These are phyloP conservation scores for Diplodia mutila DNA, from an alignment of 2,329 filamentous ascomycete species.

Conservation along the genomic window DNA sequence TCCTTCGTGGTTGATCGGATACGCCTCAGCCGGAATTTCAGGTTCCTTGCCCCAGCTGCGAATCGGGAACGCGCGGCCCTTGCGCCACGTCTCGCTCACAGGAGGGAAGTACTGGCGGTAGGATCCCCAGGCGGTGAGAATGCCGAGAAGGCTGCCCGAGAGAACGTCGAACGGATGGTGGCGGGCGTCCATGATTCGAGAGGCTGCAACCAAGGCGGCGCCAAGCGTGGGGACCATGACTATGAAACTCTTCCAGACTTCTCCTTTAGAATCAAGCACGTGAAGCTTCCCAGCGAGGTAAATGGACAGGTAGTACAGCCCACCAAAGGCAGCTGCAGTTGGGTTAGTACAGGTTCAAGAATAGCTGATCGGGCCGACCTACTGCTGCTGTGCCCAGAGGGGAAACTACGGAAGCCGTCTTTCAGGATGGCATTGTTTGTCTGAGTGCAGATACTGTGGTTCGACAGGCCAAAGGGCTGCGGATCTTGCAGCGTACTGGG, in stretches of 20 bases:
- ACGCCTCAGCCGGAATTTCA: conserved; percentile 33
- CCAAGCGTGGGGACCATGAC: conserved; percentile 58
- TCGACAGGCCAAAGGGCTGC: conserved; percentile 48
- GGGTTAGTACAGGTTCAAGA: conserved; percentile 28
- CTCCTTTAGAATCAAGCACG: conserved; percentile 62
- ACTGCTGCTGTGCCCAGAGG: conserved; percentile 62
- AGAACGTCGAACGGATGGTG: conserved; percentile 66
- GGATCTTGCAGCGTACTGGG: conserved; percentile 42
- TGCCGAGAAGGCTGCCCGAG: conserved; percentile 57
- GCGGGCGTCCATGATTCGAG: conserved; percentile 64
- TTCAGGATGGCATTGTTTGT: conserved; percentile 55
- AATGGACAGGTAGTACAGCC: conserved; percentile 62
- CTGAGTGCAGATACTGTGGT: conserved; percentile 56
- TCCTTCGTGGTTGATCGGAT: conserved; percentile 33
- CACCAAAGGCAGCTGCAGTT: conserved; percentile 58
- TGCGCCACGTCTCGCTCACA: conserved; percentile 58
- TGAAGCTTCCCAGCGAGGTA: conserved; percentile 65
- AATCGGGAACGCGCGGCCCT: conserved; percentile 63
- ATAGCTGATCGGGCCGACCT: conserved; percentile 29
- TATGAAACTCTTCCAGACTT: conserved; percentile 63
- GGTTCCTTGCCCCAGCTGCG: conserved; percentile 59
- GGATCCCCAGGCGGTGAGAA: conserved; percentile 55
- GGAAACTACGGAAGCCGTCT: conserved; percentile 63
- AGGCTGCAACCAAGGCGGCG: conserved; percentile 59
- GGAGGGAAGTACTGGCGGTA: conserved; percentile 65